phyloP scores from a whole-genome alignment of 2,329 filamentous ascomycete genomes.

The Didymella glomerata region DNA sequence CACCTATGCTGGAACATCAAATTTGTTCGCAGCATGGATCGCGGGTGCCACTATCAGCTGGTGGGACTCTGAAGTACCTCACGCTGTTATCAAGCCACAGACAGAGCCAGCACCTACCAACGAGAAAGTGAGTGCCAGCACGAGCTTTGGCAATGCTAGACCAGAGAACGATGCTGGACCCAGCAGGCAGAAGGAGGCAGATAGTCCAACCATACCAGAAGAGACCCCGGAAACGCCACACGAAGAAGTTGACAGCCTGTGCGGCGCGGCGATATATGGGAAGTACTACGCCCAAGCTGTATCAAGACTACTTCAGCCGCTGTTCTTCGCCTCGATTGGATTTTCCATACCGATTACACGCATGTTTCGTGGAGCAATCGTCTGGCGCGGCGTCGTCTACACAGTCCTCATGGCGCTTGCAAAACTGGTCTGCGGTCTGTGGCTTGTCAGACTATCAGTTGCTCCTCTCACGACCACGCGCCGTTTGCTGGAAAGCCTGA shows the following conservation, averaged over 20 bases:
- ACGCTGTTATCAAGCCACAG: slow-evolving; percentile 20
- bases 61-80: slow-evolving; percentile 61
- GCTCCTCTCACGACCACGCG: slow-evolving; percentile 19
- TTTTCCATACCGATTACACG: slow-evolving; percentile 78
- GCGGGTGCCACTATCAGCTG: slow-evolving; percentile 67
- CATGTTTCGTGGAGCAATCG: slow-evolving; percentile 69
- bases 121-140: not conserved
- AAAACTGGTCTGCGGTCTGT: slow-evolving; percentile 54
- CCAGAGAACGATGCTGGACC: not conserved
- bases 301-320: slow-evolving; percentile 68
- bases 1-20: slow-evolving; percentile 69
- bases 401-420: slow-evolving; percentile 71
- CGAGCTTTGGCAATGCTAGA: not conserved
- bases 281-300: slow-evolving; percentile 58
- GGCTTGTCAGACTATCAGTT: slow-evolving; percentile 51
- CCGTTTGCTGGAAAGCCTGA: slow-evolving; percentile 25
- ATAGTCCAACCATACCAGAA: not conserved
- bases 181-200: not conserved
- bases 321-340: slow-evolving; percentile 79
- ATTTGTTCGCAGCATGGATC: slow-evolving; percentile 68
- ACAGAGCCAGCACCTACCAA: not conserved
- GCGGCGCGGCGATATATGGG: slow-evolving; percentile 53
- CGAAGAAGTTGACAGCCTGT: slow-evolving; percentile 15
- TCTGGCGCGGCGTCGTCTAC: slow-evolving; percentile 80
- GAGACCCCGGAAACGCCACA: not conserved